Evolutionary conservation across 2,329 filamentous ascomycete species (phyloP), one percentile per base, ranked within the genome.

Genomic region (Apiospora kogelbergensis): DNA sequence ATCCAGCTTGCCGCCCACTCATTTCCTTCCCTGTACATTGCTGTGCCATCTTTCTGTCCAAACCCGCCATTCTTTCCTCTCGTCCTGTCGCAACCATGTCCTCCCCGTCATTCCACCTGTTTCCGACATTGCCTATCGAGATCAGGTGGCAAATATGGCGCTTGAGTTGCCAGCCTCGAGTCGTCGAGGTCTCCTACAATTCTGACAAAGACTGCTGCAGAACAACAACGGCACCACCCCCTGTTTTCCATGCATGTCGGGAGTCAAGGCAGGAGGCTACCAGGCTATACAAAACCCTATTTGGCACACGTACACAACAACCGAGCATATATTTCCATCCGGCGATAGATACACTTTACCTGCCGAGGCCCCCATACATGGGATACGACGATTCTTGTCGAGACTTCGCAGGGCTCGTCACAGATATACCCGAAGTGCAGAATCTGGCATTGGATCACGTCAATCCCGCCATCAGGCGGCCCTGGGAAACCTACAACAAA

Each of bases 401-500:
- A 45, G 81, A 84, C 60, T 84, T 85, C 66, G 76, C 78, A 2
- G 72, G 75, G 4, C 76, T 81, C 42, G 77, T 84, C 33, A 74
- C 72, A 37, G 76, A 77, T 41, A 75, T 80, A 0, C 74, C 80
- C 40, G 74, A 79, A 46, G 76, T 84, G 15, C 74, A 74, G 57
- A 77, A 79, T 42, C 76, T 86, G 7, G 84, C 83, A 2, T 78
- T 86, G 63, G 84, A 86, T 73, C 81, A 84, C 68, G 82, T 85
- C 42, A 78, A 78, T 37, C 76, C 80, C 20, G 76, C 80, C 42
- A 78, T 84, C 66, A 81, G 84, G 65, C 76, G 82, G 44, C 84
- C 83, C 20, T 85, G 84, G 84, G 84, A 86, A 77, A 81, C 81
- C 13, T 86, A 85, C 76, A 84, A 84, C 76, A 85, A 85, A 76